Percentiles rank a stretch among this genome's conserved stretches.
Conservation (phyloP, 495 filamentous ascomycete species). For the Filosporella fistucella region DNA sequence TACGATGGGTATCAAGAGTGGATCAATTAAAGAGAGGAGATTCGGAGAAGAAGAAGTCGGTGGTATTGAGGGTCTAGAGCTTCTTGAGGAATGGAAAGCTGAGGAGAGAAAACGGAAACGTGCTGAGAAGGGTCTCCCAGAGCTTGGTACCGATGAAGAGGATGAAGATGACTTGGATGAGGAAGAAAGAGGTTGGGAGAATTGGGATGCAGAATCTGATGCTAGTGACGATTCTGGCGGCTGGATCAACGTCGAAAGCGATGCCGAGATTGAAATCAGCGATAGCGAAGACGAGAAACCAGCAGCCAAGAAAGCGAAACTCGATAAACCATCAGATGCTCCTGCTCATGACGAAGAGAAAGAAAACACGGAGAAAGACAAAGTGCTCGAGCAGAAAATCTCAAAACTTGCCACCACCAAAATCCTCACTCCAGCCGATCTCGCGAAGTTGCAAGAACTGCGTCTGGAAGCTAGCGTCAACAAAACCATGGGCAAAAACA, state of each 20-base stretch:
- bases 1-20: conserved; percentile 71
- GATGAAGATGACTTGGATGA: conserved; percentile 47
- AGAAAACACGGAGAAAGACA: conserved; percentile 31
- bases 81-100: conserved; percentile 90
- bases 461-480: conserved; percentile 65
- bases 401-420: conserved; percentile 76
- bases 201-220: conserved; percentile 81
- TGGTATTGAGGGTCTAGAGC: conserved; percentile 86
- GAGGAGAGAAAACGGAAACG: conserved; percentile 74
- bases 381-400: conserved; percentile 32
- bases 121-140: conserved; percentile 56
- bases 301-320: conserved; percentile 56
- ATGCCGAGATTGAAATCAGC: conserved; percentile 72
- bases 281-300: conserved; percentile 67
- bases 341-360: conserved; percentile 26
- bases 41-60: conserved; percentile 80
- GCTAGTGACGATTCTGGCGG: conserved; percentile 75
- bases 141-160: conserved; percentile 49
- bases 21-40: conserved; percentile 62
- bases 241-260: conserved; percentile 88
- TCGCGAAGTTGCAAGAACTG: conserved; percentile 88
- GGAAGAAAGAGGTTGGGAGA: conserved; percentile 67
- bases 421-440: conserved; percentile 87
- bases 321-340: conserved; percentile 12
- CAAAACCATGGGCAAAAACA: conserved; percentile 44